Evolutionary conservation across 23 red algal species (phyloP).

Genomic region (Gracilariopsis chorda): DNA sequence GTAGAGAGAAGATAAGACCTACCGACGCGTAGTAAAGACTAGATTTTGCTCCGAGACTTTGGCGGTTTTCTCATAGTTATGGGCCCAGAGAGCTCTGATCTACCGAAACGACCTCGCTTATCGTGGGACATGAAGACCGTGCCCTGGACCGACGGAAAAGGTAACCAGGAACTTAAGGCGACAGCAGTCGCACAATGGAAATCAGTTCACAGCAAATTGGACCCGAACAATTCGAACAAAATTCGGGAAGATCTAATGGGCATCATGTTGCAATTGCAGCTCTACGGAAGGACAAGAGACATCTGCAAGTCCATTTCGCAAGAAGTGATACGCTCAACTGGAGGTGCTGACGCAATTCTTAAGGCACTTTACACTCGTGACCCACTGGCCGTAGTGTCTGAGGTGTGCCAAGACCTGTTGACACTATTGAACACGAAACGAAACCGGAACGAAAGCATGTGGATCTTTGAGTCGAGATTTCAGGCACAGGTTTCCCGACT

Average conservation of each 20-base stretch:
- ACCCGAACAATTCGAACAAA: not conserved
- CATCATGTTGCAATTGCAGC: no score
- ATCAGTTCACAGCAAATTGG: not conserved
- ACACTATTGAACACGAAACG: no score
- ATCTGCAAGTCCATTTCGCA: not conserved
- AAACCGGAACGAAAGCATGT: not conserved
- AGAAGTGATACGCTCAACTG: not conserved
- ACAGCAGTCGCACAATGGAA: not conserved
- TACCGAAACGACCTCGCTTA: not conserved
- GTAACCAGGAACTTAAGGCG: not conserved
- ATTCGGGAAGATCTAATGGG: no score
- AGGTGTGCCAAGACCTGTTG: no score
- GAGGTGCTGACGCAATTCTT: not conserved
- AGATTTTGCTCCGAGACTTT: no score
- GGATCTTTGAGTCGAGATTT: not conserved
- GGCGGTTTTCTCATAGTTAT: slow-evolving; percentile 1
- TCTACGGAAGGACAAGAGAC: not conserved
- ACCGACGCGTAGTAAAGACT: no score
- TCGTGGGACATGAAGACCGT: not conserved
- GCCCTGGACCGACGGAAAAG: slow-evolving; percentile 19
- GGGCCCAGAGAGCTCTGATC: slow-evolving; percentile 17
- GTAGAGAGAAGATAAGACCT: no score
- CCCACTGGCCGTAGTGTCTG: no score
- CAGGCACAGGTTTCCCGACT: not conserved
- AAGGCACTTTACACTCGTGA: not conserved